phyloP scores from a whole-genome alignment of 768 basidiomycete species.

The Amanita fuliginea region DNA sequence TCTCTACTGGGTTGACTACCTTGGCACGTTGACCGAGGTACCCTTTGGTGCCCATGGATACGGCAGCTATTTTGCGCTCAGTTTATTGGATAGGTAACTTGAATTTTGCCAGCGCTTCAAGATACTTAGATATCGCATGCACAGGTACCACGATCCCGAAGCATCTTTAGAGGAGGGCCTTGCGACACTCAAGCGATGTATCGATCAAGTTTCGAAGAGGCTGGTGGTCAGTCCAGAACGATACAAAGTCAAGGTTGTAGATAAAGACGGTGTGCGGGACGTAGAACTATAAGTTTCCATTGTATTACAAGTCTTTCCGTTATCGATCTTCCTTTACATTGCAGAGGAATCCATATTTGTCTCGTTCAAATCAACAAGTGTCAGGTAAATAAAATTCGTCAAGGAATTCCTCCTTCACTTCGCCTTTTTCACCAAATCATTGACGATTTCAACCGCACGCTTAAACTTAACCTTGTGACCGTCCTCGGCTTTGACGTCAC shows the following conservation, averaged over 20 bases:
- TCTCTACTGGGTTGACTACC: slow-evolving; percentile 94
- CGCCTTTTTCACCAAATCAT: slow-evolving; percentile 31
- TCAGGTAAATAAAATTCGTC: no score
- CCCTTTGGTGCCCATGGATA: slow-evolving; percentile 96
- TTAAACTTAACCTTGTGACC: slow-evolving; percentile 60
- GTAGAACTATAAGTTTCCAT: slow-evolving; percentile 44
- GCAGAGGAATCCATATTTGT: no score
- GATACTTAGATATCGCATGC: neutral
- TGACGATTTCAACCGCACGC: slow-evolving; percentile 58
- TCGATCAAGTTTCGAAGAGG: slow-evolving; percentile 80
- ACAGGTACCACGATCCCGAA: slow-evolving; percentile 85
- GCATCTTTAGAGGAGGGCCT: slow-evolving; percentile 80
- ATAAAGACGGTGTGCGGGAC: slow-evolving; percentile 82
- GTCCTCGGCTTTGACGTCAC: slow-evolving; percentile 36
- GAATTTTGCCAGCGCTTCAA: neutral
- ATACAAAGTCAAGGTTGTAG: slow-evolving; percentile 87
- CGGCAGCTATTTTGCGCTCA: slow-evolving; percentile 84
- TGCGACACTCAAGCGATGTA: slow-evolving; percentile 73
- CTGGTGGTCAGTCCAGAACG: slow-evolving; percentile 68
- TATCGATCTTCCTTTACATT: neutral
- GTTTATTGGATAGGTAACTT: slow-evolving; percentile 83
- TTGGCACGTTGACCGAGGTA: slow-evolving; percentile 80
- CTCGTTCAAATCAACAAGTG: no score
- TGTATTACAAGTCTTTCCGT: slow-evolving; percentile 1
- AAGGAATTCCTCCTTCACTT: slow-evolving; percentile 7